Evolutionary conservation across 2,329 filamentous ascomycete species (phyloP).

Genomic region (Sordariomycetes sp.): DNA sequence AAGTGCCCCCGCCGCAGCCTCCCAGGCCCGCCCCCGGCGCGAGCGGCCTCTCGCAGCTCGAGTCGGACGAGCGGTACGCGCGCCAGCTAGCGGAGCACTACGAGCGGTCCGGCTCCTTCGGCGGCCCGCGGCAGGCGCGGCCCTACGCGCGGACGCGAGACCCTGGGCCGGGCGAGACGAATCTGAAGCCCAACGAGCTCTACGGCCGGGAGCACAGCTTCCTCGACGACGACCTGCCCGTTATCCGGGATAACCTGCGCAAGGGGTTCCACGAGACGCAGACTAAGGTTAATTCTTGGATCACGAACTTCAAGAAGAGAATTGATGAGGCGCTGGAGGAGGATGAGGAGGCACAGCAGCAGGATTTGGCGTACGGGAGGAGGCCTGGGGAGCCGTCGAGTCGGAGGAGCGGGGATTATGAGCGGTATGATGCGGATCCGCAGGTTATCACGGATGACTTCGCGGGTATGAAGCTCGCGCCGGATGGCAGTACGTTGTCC

Average conservation of each 20-base stretch:
- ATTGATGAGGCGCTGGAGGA: slow-evolving; percentile 81
- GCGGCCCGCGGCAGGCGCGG: slow-evolving; percentile 26
- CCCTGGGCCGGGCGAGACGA: slow-evolving; percentile 20
- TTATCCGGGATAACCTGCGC: slow-evolving; percentile 83
- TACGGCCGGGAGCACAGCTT: slow-evolving; percentile 73
- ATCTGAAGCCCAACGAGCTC: slow-evolving; percentile 37
- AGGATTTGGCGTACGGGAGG: slow-evolving; percentile 20
- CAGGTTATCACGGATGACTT: slow-evolving; percentile 87
- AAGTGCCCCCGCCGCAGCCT: slow-evolving; percentile 62
- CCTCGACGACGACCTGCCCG: slow-evolving; percentile 87
- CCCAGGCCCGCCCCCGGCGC: slow-evolving; percentile 54
- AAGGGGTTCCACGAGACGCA: slow-evolving; percentile 95
- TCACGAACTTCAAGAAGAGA: slow-evolving; percentile 81
- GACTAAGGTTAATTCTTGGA: slow-evolving; percentile 84
- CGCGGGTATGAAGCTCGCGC: slow-evolving; percentile 49
- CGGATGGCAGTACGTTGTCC: slow-evolving; percentile 44
- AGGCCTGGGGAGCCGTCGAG: slow-evolving; percentile 44
- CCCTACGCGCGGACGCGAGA: slow-evolving; percentile 14
- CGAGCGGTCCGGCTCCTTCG: slow-evolving; percentile 48
- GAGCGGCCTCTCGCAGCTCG: slow-evolving; percentile 63
- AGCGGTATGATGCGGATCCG: slow-evolving; percentile 89
- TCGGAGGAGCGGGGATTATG: slow-evolving; percentile 72
- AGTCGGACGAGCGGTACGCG: slow-evolving; percentile 83
- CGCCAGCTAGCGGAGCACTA: slow-evolving; percentile 90
- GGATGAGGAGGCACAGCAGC: slow-evolving; percentile 22